Base-by-base conservation (phyloP, 2,329 filamentous ascomycete species). In the Samsoniella hepiali region DNA sequence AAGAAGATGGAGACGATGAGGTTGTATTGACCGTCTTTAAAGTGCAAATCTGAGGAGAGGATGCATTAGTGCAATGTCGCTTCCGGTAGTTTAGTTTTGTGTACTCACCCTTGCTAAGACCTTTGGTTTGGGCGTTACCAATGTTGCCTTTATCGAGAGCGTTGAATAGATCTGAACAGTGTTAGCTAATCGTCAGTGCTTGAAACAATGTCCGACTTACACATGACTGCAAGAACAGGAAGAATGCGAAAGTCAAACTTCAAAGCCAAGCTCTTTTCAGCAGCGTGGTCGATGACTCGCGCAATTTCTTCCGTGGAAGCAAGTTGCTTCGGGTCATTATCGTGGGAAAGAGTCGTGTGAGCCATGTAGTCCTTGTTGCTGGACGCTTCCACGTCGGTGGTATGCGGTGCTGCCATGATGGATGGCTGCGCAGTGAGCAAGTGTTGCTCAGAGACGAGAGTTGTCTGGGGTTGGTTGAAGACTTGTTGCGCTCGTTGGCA, bases 1-100 rank as follows among this genome's bases (percentile, higher is more conserved):
- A 90, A 93, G 79, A 93, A 93, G 67, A 93, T 86, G 67, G 81
- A 84, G 47, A 93, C 75, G 54, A 91, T 80, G 53, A 87, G 82
- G 73, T 91, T 92, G 78, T 92, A 91, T 73, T 91, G 82, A 69
- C 85, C 81, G 3, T 71, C 63, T 61, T 82, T 81, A 78, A 91
- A 84, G 62, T 82, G 64, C 29, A 79, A 73, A 58, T 78, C 76
- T 81, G 70, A 13, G 79, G 71, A 15, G 15, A 79, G 71, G 11
- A 3, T 6, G 75, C 47, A 73, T 67, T 54, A 34, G 56, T 0
- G 77, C 80, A 67, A 81, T 74, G n/a, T 77, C 79, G 67, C 81
- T 81, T 34, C 77, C 77, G 31, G 74, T 65, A 55, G 72, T 54
- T 8, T n/a, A 17, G 38, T 13, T 77, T 34, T n/a, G 2, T 22